Evolutionary conservation across 768 basidiomycete species (phyloP).

Genomic region (Cantharellus cinnabarinus): DNA sequence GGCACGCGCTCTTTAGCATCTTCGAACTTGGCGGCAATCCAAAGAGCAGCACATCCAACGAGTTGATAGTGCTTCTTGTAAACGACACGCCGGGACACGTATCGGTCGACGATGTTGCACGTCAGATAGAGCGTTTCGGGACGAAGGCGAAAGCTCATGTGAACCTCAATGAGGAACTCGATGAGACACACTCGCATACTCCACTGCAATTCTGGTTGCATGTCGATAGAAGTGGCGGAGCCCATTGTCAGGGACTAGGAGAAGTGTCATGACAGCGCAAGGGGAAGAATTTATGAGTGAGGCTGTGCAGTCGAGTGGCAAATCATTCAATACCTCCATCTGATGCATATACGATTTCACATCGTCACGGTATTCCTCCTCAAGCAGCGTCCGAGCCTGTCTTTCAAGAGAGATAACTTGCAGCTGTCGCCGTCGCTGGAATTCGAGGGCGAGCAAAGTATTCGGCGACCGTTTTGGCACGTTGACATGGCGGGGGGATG

Average conservation of each 20-base stretch:
- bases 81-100: slow-evolving; percentile 94
- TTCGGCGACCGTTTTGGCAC: background rate
- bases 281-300: background rate
- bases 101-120: slow-evolving; percentile 96
- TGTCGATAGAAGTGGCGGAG: slow-evolving; percentile 91
- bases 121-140: slow-evolving; percentile 98
- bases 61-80: slow-evolving; percentile 99
- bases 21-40: slow-evolving; percentile 99
- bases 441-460: background rate
- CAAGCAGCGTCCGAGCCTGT: slow-evolving; percentile 55
- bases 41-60: slow-evolving; percentile 92
- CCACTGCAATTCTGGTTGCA: slow-evolving; percentile 97
- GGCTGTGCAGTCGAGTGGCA: slow-evolving; percentile 4
- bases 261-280: slow-evolving; percentile 1
- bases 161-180: slow-evolving; percentile 97
- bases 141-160: slow-evolving; percentile 91
- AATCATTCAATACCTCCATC: slow-evolving; percentile 68
- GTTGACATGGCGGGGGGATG: slow-evolving; percentile 11
- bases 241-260: slow-evolving; percentile 65
- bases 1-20: slow-evolving; percentile 98
- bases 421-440: background rate
- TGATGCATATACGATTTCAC: slow-evolving; percentile 87
- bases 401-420: slow-evolving; percentile 30
- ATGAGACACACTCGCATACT: slow-evolving; percentile 98
- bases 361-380: slow-evolving; percentile 91